Conservation (phyloP, 2,329 filamentous ascomycete genomes). For the Paecilomyces variotii region DNA sequence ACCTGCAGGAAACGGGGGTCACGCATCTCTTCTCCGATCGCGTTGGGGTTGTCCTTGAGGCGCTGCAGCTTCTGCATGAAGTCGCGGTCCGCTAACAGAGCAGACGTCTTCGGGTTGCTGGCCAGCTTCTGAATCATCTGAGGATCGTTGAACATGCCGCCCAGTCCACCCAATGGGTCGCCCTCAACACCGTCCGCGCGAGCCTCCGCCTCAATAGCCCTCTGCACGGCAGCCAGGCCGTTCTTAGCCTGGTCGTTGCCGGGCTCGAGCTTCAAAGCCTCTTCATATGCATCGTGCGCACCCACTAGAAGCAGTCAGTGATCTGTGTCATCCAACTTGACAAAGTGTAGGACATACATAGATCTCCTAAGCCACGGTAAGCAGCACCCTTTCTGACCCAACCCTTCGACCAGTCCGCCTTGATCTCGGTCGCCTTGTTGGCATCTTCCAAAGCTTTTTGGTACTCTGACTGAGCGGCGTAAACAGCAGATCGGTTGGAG, state of each 20-base stretch:
- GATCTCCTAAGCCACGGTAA: constrained; percentile 76
- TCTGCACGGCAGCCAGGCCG: constrained; percentile 74
- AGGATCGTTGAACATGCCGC: constrained; percentile 90
- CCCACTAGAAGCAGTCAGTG: constrained; percentile 45
- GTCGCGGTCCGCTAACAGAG: constrained; percentile 66
- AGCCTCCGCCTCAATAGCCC: constrained; percentile 75
- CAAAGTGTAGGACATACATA: constrained; percentile 43
- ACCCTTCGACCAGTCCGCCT: constrained; percentile 97
- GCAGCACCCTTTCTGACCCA: constrained; percentile 91
- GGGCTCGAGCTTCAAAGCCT: constrained; percentile 88
- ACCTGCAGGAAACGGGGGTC: constrained; percentile 92
- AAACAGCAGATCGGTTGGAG: constrained; percentile 84
- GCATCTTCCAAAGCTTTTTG: constrained; percentile 79
- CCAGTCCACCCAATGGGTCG: constrained; percentile 69
- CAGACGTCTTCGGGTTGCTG: constrained; percentile 84
- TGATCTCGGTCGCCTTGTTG: constrained; percentile 85
- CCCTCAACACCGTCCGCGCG: constrained; percentile 51
- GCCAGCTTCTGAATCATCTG: constrained; percentile 84
- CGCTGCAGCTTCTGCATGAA: constrained; percentile 89
- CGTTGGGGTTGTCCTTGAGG: constrained; percentile 71
- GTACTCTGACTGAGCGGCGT: constrained; percentile 87
- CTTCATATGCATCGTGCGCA: constrained; percentile 82
- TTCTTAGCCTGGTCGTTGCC: constrained; percentile 88
- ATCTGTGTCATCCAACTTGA: no score
- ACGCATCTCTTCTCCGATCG: constrained; percentile 69